Evolutionary conservation across 108 stramenopile genomes (phyloP).

Genomic region (Seminavis robusta): DNA sequence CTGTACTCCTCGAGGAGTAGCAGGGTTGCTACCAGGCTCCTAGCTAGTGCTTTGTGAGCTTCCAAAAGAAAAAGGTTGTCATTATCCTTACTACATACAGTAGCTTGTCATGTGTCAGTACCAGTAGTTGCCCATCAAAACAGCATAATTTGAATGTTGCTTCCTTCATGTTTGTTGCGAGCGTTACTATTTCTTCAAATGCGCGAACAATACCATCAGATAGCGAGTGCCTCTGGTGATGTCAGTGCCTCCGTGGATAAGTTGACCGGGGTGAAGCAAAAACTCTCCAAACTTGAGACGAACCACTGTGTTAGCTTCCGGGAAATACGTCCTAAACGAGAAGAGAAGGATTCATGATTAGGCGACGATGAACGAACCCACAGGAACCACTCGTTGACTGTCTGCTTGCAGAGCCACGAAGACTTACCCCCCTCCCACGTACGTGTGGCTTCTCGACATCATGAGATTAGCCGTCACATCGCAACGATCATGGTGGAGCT

Average conservation of each 20-base stretch:
- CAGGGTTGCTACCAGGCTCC: too few relatives aligned
- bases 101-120: too few relatives aligned
- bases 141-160: too few relatives aligned
- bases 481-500: conserved; percentile 75
- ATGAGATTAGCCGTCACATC: conserved; percentile 71
- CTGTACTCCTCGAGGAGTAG: too few relatives aligned
- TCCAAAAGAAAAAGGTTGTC: too few relatives aligned
- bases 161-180: too few relatives aligned
- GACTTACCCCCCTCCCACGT: conserved; percentile 71
- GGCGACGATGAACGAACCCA: background rate
- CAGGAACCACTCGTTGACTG: background rate
- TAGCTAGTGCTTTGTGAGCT: too few relatives aligned
- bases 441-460: conserved; percentile 43
- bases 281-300: conserved; percentile 68
- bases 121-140: too few relatives aligned
- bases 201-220: conserved; percentile 72
- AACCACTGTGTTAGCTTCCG: conserved; percentile 9
- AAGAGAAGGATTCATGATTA: background rate
- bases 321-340: background rate
- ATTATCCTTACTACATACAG: too few relatives aligned
- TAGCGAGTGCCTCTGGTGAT: conserved; percentile 61
- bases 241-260: conserved; percentile 66
- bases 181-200: too few relatives aligned
- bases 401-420: background rate
- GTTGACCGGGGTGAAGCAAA: conserved; percentile 65